Base-by-base conservation (phyloP, 2,329 filamentous ascomycete species). In the Stachybotrys chartarum region DNA sequence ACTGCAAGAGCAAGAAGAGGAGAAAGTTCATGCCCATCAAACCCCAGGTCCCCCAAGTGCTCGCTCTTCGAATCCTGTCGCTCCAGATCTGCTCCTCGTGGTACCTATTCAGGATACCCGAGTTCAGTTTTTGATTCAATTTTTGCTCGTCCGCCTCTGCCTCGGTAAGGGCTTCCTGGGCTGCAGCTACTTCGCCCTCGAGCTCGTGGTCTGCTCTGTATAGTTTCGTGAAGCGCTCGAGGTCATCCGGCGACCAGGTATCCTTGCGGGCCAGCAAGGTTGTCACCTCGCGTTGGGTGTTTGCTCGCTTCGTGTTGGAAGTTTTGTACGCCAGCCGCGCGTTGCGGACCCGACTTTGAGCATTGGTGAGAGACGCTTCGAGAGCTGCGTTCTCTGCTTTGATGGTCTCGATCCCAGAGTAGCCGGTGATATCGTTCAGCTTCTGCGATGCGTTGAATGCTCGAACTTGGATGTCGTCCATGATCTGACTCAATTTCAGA, bases 61-160 rank as follows among this genome's bases (percentile, higher is more conserved):
- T 94, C 79, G 96, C 96, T 61, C 94, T 81, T 42, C 94, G 82
- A 68, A 99, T 99, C 64, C 96, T 93, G 70, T 99, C 94, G 67
- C 90, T 96, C 94, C 94, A 99, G 55, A 99, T 95, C 75, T 99
- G 94, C 76, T 99, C 94, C 74, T 99, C 94, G 71, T 99, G 94
- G 72, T 99, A 99, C 58, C 95, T 84, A 58, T 88, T 88, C 53
- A 97, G 77, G 63, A 97, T 97, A 52, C 87, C 85, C 58, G 87
- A 85, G 68, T 88, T 93, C 54, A 99, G 76, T 64, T 86, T 82
- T 53, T 85, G 83, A 55, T 86, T 83, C 1, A 91, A 82, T 58
- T 88, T 86, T 72, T 96, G 89, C 58, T 95, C 85, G 35, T 90
- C 84, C 49, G 82, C 81, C 75, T 99, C 94, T 2, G 90, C 86